Base-by-base conservation (phyloP, 2,329 filamentous ascomycete genomes). In the Xylaria sp. region DNA sequence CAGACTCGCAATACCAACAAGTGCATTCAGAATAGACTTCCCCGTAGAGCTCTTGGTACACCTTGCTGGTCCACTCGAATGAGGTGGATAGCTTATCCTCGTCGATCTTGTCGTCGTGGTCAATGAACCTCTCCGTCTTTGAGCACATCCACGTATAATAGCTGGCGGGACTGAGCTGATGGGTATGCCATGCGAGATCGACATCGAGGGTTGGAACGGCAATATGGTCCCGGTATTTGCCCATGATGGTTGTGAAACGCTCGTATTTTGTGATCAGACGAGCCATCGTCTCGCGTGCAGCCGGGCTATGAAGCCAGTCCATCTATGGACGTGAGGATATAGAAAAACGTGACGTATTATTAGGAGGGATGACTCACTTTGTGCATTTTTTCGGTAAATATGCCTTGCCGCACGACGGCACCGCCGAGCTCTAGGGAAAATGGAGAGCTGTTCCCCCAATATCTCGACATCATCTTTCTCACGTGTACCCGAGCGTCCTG, bases 101-200 rank as follows among this genome's bases (percentile, higher is more conserved):
- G 58, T 90, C 88, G 25, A 97, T 89, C 80, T 95, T 95, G 82
- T 97, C 93, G 78, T 96, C 91, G 75, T 97, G 93, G 76, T 94
- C 90, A 72, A 95, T 86, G 75, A 93, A 93, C 58, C 85, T 87
- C 1, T 68, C 69, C 0, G 84, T 85, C 25, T 78, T 77, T 0
- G 60, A 63, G 0, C 84, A 76, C 1, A 87, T 90, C 76, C 87
- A 90, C 2, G 77, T 68, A 73, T 88, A 91, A 80, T 96, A 96
- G 3, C 81, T 75, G 2, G 77, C 75, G 0, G 92, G 91, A 9
- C 82, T 86, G 2, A 95, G 86, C 77, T 95, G 91, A 74, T 95
- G 92, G 0, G 92, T 95, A 77, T 97, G 93, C 91, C 92, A 94
- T 0, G 87, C 91, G 0, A 94, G 82, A 75, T 94, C 92, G 5